Evolutionary conservation across 2,329 filamentous ascomycete species (phyloP).

Genomic region (Monosporascus sp.): DNA sequence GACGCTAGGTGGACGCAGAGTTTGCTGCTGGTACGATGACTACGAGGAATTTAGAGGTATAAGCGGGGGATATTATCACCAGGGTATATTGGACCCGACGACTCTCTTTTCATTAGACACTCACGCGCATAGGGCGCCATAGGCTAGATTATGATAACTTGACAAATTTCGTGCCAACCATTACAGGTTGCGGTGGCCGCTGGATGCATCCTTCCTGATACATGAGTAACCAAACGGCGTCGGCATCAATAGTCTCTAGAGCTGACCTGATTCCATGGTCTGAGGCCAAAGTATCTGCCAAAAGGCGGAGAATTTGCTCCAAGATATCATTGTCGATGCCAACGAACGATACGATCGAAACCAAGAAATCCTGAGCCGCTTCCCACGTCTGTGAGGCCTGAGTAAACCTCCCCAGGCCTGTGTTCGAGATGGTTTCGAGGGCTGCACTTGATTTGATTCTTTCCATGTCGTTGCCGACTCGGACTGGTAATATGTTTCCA

Average conservation of each 20-base stretch:
- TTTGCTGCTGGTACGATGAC: no score
- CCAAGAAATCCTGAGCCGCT: constrained; percentile 54
- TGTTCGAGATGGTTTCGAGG: constrained; percentile 9
- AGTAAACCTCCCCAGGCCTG: constrained; percentile 53
- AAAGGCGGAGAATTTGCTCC: constrained; percentile 63
- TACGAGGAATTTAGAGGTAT: no score
- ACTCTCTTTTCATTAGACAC: not conserved
- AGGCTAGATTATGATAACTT: constrained; percentile 6
- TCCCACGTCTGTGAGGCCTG: constrained; percentile 62
- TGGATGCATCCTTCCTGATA: constrained; percentile 41
- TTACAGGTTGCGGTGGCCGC: constrained; percentile 31
- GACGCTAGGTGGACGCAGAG: no score
- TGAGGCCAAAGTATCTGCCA: constrained; percentile 46
- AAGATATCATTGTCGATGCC: constrained; percentile 63
- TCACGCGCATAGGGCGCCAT: not conserved
- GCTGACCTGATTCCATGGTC: constrained; percentile 47
- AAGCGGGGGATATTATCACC: no score
- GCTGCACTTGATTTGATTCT: constrained; percentile 10
- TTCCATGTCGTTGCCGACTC: constrained; percentile 17
- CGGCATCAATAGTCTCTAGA: constrained; percentile 61
- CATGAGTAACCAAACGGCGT: constrained; percentile 70
- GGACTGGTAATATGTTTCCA: constrained; percentile 23
- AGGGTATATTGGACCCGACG: no score
- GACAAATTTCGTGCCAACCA: constrained; percentile 39
- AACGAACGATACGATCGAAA: constrained; percentile 58